Conservation (phyloP, 2,329 filamentous ascomycete genomes). For the Corinectria fuckeliana region DNA sequence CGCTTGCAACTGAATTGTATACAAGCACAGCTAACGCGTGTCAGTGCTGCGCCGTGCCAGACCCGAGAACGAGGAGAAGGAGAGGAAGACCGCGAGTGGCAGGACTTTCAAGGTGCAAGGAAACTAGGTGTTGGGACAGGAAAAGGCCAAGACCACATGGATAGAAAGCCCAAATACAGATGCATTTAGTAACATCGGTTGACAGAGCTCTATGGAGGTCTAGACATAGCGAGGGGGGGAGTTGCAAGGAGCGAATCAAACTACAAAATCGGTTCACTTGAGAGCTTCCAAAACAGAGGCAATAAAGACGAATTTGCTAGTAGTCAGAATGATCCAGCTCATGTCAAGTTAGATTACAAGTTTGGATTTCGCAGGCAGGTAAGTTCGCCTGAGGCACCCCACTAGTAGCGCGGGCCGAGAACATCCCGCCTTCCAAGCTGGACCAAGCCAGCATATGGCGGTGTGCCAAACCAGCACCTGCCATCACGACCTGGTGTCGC, state of each 20-base stretch:
- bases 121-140: conserved; percentile 33
- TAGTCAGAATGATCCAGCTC: background rate
- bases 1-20: background rate
- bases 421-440: conserved; percentile 22
- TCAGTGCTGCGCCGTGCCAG: conserved; percentile 92
- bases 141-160: conserved; percentile 17
- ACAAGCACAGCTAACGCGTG: conserved; percentile 35
- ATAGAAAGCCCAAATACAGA: conserved; percentile 10
- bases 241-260: conserved; percentile 35
- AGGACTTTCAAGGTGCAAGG: conserved; percentile 77
- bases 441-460: conserved; percentile 11
- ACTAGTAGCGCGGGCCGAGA: conserved; percentile 29
- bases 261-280: conserved; percentile 26
- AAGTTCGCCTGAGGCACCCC: conserved; percentile 33
- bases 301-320: background rate
- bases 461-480: conserved; percentile 20
- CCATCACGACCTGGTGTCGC: conserved; percentile 39
- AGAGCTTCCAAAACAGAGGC: conserved; percentile 3
- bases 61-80: conserved; percentile 95
- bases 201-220: background rate
- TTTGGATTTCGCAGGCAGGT: background rate
- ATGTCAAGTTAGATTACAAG: background rate
- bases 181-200: background rate
- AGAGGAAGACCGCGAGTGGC: conserved; percentile 96
- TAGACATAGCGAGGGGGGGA: conserved; percentile 14